Conservation (phyloP, 306 rosid species). For the Pueraria montana region DNA sequence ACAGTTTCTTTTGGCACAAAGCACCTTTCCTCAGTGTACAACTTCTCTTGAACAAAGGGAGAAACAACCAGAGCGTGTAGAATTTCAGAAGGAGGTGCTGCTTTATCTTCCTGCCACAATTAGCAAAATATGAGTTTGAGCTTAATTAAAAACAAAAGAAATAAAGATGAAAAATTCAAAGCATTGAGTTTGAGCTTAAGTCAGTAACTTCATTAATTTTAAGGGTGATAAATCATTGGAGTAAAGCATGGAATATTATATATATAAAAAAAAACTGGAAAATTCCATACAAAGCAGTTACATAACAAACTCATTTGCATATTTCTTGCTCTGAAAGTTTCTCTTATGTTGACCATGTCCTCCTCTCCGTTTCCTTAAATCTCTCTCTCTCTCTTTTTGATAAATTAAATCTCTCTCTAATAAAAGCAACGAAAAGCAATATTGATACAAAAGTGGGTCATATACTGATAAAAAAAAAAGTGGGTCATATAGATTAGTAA, state of each 20-base stretch:
- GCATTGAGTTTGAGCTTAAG: background rate
- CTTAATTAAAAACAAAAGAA: background rate
- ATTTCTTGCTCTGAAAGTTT: constrained; percentile 34
- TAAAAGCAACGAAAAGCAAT: background rate
- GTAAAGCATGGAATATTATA: background rate
- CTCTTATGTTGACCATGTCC: constrained; percentile 39
- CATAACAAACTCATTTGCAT: background rate
- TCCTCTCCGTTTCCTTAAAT: constrained; percentile 39
- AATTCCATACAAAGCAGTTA: background rate
- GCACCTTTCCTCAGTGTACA: constrained; percentile 74
- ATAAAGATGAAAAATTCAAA: background rate
- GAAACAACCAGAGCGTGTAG: constrained; percentile 54
- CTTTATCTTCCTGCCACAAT: constrained; percentile 48
- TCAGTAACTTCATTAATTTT: background rate
- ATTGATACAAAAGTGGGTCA: background rate
- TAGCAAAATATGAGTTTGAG: background rate
- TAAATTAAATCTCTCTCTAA: background rate
- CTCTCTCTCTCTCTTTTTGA: background rate
- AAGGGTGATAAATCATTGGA: background rate
- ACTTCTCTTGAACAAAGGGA: constrained; percentile 73
- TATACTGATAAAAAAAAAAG: no score
- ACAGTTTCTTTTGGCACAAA: constrained; percentile 63
- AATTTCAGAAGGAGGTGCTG: constrained; percentile 42
- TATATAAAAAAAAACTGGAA: background rate
- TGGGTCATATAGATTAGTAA: background rate